phyloP scores from a whole-genome alignment of 2,329 filamentous ascomycete species.

The Zymoseptoria passerinii region DNA sequence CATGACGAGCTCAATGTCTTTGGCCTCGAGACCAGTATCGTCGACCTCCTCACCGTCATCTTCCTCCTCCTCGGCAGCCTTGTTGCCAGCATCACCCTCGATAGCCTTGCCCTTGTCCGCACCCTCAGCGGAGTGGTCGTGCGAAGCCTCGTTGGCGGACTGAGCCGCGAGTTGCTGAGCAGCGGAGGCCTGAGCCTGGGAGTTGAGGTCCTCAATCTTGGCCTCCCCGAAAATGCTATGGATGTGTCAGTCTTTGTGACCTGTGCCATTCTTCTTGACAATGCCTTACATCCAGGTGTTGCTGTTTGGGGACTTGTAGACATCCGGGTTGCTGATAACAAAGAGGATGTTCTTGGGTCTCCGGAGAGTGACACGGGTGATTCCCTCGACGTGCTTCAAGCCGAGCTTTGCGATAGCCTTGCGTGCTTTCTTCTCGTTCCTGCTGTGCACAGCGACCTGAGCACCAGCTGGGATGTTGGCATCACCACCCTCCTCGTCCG shows the following conservation, averaged over 20 bases:
- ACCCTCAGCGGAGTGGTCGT: slow-evolving; percentile 70
- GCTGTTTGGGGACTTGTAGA: slow-evolving; percentile 98
- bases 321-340: slow-evolving; percentile 98
- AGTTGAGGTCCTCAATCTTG: slow-evolving; percentile 99
- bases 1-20: slow-evolving; percentile 99
- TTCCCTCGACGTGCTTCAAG: slow-evolving; percentile 90
- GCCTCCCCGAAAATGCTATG: slow-evolving; percentile 95
- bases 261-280: slow-evolving; percentile 29
- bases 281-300: slow-evolving; percentile 91
- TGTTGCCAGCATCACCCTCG: slow-evolving; percentile 53
- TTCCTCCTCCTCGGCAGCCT: slow-evolving; percentile 58
- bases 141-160: slow-evolving; percentile 57
- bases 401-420: slow-evolving; percentile 99
- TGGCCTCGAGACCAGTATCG: slow-evolving; percentile 87
- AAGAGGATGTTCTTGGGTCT: slow-evolving; percentile 99
- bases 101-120: slow-evolving; percentile 66
- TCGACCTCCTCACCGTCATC: slow-evolving; percentile 96
- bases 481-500: slow-evolving; percentile 68
- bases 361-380: slow-evolving; percentile 95
- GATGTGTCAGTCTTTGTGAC: slow-evolving; percentile 6
- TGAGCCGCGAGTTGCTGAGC: slow-evolving; percentile 86
- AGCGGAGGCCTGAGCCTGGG: slow-evolving; percentile 89
- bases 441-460: slow-evolving; percentile 85
- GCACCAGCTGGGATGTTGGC: slow-evolving; percentile 71
- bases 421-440: slow-evolving; percentile 99